Percentiles rank a stretch among this genome's conserved stretches.
Conservation (phyloP, 2,329 filamentous ascomycete species). For the Amylocarpus encephaloides region DNA sequence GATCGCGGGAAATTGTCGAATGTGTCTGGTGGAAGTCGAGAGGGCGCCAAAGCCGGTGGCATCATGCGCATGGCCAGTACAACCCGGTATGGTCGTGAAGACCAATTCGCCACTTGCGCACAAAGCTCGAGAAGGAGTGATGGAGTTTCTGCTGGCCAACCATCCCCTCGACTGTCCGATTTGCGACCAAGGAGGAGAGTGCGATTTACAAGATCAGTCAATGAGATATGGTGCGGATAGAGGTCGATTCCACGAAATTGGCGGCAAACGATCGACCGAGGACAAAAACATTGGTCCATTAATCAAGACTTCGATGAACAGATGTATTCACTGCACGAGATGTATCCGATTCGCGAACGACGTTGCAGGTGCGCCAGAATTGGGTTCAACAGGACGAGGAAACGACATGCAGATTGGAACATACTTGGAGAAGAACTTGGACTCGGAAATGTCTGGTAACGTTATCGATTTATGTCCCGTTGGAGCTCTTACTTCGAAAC, state of each 20-base stretch:
- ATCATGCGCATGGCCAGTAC: conserved; percentile 97
- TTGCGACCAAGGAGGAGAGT: conserved; percentile 98
- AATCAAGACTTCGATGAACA: conserved; percentile 99
- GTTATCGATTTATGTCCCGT: conserved; percentile 98
- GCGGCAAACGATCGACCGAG: conserved; percentile 94
- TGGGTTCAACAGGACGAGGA: conserved; percentile 89
- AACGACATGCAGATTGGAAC: conserved; percentile 98
- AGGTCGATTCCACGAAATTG: conserved; percentile 92
- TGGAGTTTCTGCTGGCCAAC: conserved; percentile 97
- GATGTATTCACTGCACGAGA: conserved; percentile 97
- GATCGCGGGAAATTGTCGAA: conserved; percentile 99
- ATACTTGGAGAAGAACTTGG: conserved; percentile 89
- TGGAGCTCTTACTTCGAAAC: conserved; percentile 92
- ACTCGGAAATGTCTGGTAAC: conserved; percentile 93
- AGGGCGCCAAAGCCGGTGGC: conserved; percentile 93
- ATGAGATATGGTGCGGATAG: conserved; percentile 97
- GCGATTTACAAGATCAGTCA: conserved; percentile 97
- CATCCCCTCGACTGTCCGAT: conserved; percentile 95
- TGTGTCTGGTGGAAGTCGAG: conserved; percentile 99
- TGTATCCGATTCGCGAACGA: conserved; percentile 98
- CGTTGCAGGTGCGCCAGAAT: conserved; percentile 87
- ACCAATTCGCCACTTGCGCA: conserved; percentile 93
- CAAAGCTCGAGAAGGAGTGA: conserved; percentile 97
- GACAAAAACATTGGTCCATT: conserved; percentile 99
- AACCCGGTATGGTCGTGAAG: conserved; percentile 98